Evolutionary conservation across 345 rosid species (phyloP).

Genomic region (Eucalyptus caleyi): DNA sequence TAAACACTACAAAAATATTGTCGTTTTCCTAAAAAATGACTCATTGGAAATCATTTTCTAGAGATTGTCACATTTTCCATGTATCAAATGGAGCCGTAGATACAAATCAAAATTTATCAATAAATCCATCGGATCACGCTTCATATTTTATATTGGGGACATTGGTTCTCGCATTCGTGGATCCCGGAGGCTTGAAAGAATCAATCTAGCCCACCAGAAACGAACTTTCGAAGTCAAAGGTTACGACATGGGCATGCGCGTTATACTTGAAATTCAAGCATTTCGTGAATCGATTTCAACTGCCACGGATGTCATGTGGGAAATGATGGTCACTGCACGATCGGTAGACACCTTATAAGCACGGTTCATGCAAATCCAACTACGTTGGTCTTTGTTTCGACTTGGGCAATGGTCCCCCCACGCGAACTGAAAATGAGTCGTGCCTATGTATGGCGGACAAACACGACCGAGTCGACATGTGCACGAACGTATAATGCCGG

Average conservation of each 20-base stretch:
- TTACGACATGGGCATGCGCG: not conserved
- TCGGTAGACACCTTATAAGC: not conserved
- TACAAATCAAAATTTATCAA: not conserved
- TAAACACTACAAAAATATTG: too few species aligned
- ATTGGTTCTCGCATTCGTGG: not conserved
- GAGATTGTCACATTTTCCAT: not conserved
- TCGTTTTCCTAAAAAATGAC: rapidly evolving
- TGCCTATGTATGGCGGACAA: not conserved
- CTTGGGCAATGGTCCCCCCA: not conserved
- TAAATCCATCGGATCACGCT: not conserved
- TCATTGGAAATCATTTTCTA: not conserved
- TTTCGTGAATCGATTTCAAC: not conserved
- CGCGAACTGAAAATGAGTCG: not conserved
- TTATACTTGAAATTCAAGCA: not conserved
- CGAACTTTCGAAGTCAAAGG: not conserved
- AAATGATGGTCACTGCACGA: not conserved
- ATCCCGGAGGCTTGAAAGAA: not conserved
- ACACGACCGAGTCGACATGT: not conserved
- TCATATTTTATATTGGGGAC: not conserved
- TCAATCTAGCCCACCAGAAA: not conserved
- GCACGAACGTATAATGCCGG: not conserved
- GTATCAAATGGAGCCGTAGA: not conserved
- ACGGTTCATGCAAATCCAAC: not conserved
- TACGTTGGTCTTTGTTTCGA: not conserved
- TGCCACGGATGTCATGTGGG: not conserved